Evolutionary conservation across 768 basidiomycete genomes (phyloP), one percentile per base, ranked within the genome.

Genomic region (Pisolithus orientalis): DNA sequence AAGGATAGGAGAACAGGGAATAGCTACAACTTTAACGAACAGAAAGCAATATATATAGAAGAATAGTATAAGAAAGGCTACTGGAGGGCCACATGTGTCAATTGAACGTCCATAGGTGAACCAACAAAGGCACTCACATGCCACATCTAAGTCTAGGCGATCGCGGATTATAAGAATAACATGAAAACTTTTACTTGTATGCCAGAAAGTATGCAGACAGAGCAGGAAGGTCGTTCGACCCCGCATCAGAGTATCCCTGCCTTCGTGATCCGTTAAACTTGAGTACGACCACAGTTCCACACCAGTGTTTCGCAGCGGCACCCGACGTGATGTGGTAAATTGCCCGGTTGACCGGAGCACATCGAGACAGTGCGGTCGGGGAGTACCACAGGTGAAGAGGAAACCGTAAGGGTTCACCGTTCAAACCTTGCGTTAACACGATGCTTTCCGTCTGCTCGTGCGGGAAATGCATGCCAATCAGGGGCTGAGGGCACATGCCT

Each of bases 171-270:
- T n/a, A 28, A 21, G 43, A 27, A 25, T 14, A 27, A 28, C 53
- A 21, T 70, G 59, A 64, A 10, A 52, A 53, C 59, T 43, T 60
- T 70, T 66, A 87, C 66, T 85, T 86, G 71, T 86, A 90, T 5
- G 85, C 80, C 50, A 93, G 75, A 70, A 93, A 93, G 63, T 91
- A 93, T 2, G 90, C 87, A 1, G 90, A 91, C 21, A 93, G 74
- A 14, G 90, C 87, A 31, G 90, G 88, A 21, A 93, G 74, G 65
- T 92, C 90, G 62, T 90, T 91, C 6, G 84, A 79, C 14, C 87
- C 85, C 44, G 90, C 90, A 59, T 92, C 90, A 0, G 87, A 74
- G 61, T 93, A 93, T n/a, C 86, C 84, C 65, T 90, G 88, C 57
- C 87, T 78, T 44, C 90, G 76, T 2, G 89, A 85, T 38, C 90